Evolutionary conservation across 768 basidiomycete species (phyloP).

Genomic region (Pholiota molesta): DNA sequence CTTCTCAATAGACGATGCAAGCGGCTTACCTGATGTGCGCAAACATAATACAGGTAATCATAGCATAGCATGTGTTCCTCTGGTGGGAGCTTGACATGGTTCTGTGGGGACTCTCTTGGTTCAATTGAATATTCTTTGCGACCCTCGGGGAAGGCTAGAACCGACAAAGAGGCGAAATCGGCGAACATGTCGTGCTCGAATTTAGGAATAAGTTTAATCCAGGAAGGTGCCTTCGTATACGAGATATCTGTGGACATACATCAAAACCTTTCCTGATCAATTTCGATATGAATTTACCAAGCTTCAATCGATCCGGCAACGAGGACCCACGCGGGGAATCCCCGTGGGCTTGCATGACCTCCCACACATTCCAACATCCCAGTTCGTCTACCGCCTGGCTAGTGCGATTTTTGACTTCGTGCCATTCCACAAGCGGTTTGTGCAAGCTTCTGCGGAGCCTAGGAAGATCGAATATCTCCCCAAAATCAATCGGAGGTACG

Average conservation of each 20-base stretch:
- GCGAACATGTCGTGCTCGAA: conserved; percentile 46
- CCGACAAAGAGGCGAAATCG: conserved; percentile 50
- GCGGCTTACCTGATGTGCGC: conserved; percentile 44
- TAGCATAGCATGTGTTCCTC: conserved; percentile 45
- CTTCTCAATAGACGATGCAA: not conserved
- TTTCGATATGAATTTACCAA: conserved; percentile 36
- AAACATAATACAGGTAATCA: conserved; percentile 56
- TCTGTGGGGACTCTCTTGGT: conserved; percentile 42
- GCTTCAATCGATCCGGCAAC: conserved; percentile 38
- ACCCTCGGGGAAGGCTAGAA: conserved; percentile 48
- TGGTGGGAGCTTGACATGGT: conserved; percentile 48
- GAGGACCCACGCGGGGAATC: conserved; percentile 40
- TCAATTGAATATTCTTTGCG: conserved; percentile 39
- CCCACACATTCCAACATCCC: conserved; percentile 61
- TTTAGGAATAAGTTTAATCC: conserved; percentile 50
- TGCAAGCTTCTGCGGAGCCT: conserved; percentile 47
- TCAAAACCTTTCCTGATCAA: not conserved
- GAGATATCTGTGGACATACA: conserved; percentile 44
- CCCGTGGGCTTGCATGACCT: conserved; percentile 44
- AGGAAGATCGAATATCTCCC: conserved; percentile 63
- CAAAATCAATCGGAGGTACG: conserved; percentile 56
- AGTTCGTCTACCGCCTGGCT: conserved; percentile 46
- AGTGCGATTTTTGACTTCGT: conserved; percentile 55
- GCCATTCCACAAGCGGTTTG: conserved; percentile 62
- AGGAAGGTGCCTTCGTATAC: conserved; percentile 49